Evolutionary conservation across 2,329 filamentous ascomycete genomes (phyloP).

Genomic region (Epicoccum sorghinum): DNA sequence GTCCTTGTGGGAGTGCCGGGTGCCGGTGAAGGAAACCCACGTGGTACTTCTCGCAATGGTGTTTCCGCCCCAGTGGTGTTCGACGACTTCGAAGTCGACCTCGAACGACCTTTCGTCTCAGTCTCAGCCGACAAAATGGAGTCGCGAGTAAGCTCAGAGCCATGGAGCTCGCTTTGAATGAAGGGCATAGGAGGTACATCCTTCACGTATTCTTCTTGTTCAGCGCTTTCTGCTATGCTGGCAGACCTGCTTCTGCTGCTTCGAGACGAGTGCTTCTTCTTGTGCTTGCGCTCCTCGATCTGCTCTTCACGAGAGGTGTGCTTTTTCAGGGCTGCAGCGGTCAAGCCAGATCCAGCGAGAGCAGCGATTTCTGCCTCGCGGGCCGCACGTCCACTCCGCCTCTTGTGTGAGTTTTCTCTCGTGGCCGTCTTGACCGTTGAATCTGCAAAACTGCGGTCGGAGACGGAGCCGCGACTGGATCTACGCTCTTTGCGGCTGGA

Average conservation of each 20-base stretch:
- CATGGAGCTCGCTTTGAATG: slow-evolving; percentile 81
- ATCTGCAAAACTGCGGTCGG: slow-evolving; percentile 51
- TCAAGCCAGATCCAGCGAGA: slow-evolving; percentile 62
- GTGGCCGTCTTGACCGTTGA: slow-evolving; percentile 22
- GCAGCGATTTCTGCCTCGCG: slow-evolving; percentile 63
- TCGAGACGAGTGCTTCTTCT: slow-evolving; percentile 55
- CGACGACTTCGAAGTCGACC: slow-evolving; percentile 64
- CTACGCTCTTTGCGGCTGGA: slow-evolving; percentile 60
- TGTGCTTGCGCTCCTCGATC: slow-evolving; percentile 51
- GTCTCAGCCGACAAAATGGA: slow-evolving; percentile 85
- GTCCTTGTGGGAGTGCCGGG: slow-evolving; percentile 69
- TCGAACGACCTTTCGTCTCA: slow-evolving; percentile 63
- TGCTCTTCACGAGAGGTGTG: slow-evolving; percentile 66
- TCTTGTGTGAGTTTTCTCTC: slow-evolving; percentile 59
- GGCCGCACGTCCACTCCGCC: slow-evolving; percentile 59
- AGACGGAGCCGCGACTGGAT: slow-evolving; percentile 59
- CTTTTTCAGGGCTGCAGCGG: slow-evolving; percentile 66
- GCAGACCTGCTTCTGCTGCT: slow-evolving; percentile 59
- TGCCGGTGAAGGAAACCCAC: slow-evolving; percentile 62
- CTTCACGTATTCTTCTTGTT: slow-evolving; percentile 56
- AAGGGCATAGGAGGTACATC: slow-evolving; percentile 78
- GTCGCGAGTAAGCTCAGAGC: slow-evolving; percentile 84
- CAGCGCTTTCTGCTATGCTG: slow-evolving; percentile 61
- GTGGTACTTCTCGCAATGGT: slow-evolving; percentile 66
- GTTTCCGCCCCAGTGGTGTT: slow-evolving; percentile 58